phyloP scores from a whole-genome alignment of 306 rosid species.

The Morella rubra region DNA sequence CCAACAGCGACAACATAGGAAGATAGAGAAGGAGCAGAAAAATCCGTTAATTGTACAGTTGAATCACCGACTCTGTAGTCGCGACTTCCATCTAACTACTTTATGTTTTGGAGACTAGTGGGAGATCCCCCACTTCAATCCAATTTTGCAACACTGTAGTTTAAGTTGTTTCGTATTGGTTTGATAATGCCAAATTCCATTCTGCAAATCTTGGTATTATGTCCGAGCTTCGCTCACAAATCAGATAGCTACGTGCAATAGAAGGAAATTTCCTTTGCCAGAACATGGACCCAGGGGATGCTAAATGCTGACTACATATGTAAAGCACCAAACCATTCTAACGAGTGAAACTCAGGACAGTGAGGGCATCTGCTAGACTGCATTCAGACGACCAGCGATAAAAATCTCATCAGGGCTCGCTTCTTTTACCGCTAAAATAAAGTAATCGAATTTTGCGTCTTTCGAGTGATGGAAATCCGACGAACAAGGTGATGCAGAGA shows the following conservation, averaged over 20 bases:
- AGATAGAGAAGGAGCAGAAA: constrained; percentile 22
- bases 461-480: background rate
- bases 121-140: constrained; percentile 43
- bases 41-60: constrained; percentile 44
- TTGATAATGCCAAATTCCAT: constrained; percentile 24
- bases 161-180: constrained; percentile 25
- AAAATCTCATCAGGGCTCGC: no score
- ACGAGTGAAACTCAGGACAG: background rate
- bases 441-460: background rate
- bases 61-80: constrained; percentile 26
- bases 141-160: constrained; percentile 34
- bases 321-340: background rate
- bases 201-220: background rate
- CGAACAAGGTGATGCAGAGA: background rate
- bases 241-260: background rate
- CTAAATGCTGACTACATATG: background rate
- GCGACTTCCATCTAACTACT: background rate
- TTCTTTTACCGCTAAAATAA: background rate
- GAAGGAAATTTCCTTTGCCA: background rate
- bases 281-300: background rate
- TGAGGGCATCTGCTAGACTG: background rate
- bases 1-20: constrained; percentile 33
- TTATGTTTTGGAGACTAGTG: constrained; percentile 15
- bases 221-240: background rate
- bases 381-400: no score